Conservation (phyloP, 768 basidiomycete genomes). For the Mycena vitilis region DNA sequence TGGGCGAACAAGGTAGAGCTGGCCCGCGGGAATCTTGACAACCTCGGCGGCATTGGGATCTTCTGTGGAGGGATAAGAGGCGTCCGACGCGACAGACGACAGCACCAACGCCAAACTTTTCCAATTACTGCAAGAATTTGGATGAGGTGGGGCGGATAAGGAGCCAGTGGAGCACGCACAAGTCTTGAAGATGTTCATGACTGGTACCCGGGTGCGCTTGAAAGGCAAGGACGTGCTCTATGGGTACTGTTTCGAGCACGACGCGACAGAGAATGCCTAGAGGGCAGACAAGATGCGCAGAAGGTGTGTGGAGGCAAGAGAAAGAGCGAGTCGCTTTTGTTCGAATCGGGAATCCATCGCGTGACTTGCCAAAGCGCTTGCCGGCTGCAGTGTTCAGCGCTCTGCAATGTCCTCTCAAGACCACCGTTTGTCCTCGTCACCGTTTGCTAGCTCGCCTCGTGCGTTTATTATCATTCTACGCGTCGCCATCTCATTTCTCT, state of each 20-base stretch:
- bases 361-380: not conserved
- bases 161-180: constrained; percentile 59
- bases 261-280: constrained; percentile 23
- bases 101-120: constrained; percentile 92
- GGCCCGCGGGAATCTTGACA: constrained; percentile 92
- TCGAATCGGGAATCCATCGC: constrained; percentile 22
- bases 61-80: constrained; percentile 63
- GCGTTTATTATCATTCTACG: not conserved
- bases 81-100: constrained; percentile 8
- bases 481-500: not conserved
- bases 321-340: constrained; percentile 26
- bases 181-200: constrained; percentile 89
- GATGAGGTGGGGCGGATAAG: constrained; percentile 38
- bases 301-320: constrained; percentile 19
- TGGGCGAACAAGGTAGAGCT: constrained; percentile 91
- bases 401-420: constrained; percentile 32
- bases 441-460: constrained; percentile 38
- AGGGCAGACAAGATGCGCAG: constrained; percentile 7
- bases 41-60: constrained; percentile 96
- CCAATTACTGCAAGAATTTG: constrained; percentile 71
- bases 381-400: too few species aligned
- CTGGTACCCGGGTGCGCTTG: constrained; percentile 23
- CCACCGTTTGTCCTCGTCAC: constrained; percentile 33
- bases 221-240: not conserved
- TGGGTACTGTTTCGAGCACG: constrained; percentile 1